phyloP scores from a whole-genome alignment of 1,139 yeast genomes.

The Geotrichum bryndzae region DNA sequence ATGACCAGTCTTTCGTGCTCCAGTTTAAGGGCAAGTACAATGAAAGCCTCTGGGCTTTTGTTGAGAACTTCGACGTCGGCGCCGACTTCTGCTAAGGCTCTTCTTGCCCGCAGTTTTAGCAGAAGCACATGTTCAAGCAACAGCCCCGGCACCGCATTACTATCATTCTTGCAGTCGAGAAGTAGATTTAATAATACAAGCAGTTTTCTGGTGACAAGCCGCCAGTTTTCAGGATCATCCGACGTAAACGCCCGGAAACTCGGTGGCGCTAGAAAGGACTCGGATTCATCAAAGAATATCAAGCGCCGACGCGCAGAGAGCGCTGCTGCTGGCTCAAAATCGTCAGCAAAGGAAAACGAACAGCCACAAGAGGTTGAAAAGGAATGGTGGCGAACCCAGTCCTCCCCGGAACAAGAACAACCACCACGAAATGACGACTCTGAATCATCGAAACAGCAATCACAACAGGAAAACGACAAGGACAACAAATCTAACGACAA shows the following conservation, averaged over 20 bases:
- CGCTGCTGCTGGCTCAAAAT: not conserved
- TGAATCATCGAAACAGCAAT: not conserved
- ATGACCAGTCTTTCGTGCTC: constrained; percentile 8
- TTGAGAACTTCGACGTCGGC: not conserved
- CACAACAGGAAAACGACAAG: not conserved
- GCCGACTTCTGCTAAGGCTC: not conserved
- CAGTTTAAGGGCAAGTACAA: constrained; percentile 3
- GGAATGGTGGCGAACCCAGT: constrained; percentile 6
- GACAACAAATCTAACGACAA: not conserved
- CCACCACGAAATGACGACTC: not conserved
- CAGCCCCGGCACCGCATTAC: not conserved
- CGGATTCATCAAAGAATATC: not conserved
- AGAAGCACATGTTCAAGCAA: not conserved
- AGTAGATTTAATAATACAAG: not conserved
- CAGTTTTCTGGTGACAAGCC: not conserved
- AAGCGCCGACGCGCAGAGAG: not conserved
- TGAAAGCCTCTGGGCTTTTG: not conserved
- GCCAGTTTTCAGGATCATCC: constrained; percentile 1
- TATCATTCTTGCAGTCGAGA: not conserved
- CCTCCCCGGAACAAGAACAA: not conserved
- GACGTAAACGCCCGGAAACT: not conserved
- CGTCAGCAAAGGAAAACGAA: not conserved
- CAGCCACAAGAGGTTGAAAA: constrained; percentile 1
- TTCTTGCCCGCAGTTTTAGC: not conserved
- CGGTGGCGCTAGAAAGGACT: not conserved